These are phyloP conservation scores for Chrysanthemum seticuspe DNA, from an alignment of 129 eudicot species.

Conservation along the genomic window DNA sequence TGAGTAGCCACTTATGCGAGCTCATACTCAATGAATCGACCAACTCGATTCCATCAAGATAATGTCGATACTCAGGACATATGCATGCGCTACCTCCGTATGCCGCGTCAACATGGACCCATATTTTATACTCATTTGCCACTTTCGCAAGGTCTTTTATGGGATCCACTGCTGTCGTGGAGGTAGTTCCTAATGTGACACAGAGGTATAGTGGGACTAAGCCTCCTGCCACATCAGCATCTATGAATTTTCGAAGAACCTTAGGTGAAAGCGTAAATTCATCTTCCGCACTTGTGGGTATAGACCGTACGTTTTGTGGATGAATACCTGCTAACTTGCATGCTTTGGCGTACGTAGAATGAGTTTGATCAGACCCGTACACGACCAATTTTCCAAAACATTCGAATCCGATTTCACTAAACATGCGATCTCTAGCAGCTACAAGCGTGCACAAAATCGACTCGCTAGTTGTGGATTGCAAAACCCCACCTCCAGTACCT, in stretches of 20 bases:
- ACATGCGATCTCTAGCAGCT: conserved; percentile 42
- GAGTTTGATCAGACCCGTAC: conserved; percentile 57
- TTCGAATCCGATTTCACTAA: conserved; percentile 22
- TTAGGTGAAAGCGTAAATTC: conserved; percentile 32
- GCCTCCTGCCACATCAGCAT: conserved; percentile 48
- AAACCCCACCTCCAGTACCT: conserved; percentile 49
- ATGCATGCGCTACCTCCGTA: conserved; percentile 62
- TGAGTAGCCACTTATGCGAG: conserved; percentile 59
- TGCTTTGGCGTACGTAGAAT: conserved; percentile 31
- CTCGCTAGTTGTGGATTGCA: conserved; percentile 42
- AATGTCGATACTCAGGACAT: conserved; percentile 52
- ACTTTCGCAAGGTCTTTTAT: conserved; percentile 34
- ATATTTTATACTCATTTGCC: conserved; percentile 26
- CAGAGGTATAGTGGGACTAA: conserved; percentile 51
- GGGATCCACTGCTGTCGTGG: conserved; percentile 50
- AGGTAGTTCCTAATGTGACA: conserved; percentile 49
- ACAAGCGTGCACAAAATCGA: conserved; percentile 36
- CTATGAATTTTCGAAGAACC: conserved; percentile 19
- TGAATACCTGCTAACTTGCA: conserved; percentile 36
- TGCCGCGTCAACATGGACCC: conserved; percentile 62
- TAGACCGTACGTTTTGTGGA: conserved; percentile 36
- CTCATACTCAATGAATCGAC: conserved; percentile 50
- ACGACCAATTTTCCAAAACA: conserved; percentile 38
- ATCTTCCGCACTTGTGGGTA: conserved; percentile 20
- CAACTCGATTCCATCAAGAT: conserved; percentile 43